Conservation (phyloP, 495 filamentous ascomycete genomes). For the Rhypophila decipiens region DNA sequence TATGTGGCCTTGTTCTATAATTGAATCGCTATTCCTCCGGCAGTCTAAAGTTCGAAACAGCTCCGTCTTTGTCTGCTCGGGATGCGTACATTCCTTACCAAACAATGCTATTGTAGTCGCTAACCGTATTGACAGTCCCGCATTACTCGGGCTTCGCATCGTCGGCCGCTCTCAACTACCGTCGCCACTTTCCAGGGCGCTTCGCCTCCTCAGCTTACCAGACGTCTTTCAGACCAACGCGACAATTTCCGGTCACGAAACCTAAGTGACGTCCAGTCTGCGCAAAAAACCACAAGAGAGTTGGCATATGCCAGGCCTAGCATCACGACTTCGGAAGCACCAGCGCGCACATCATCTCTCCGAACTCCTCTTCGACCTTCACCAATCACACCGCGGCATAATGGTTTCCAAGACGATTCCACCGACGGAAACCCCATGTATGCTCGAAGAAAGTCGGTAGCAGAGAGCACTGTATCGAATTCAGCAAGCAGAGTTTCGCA, state of each 20-base stretch:
- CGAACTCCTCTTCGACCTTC: conserved; percentile 26
- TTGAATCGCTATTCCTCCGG: not conserved
- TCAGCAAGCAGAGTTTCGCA: conserved; percentile 30
- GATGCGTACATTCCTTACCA: too few relatives aligned
- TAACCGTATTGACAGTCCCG: conserved; percentile 28
- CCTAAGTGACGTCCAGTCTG: conserved; percentile 21
- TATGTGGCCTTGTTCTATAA: conserved; percentile 24
- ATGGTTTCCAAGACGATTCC: conserved; percentile 33
- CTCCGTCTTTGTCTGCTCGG: too few relatives aligned
- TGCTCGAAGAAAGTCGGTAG: conserved; percentile 28
- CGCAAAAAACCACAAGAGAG: conserved; percentile 26
- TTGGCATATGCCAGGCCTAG: conserved; percentile 12
- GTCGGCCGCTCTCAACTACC: conserved; percentile 40
- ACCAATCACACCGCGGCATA: conserved; percentile 36
- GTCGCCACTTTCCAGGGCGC: conserved; percentile 30
- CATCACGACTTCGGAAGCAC: conserved; percentile 17
- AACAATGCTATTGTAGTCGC: not conserved
- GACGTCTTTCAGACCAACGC: conserved; percentile 42
- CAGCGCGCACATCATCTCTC: conserved; percentile 11
- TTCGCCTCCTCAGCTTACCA: conserved; percentile 29
- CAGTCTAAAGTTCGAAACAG: not conserved
- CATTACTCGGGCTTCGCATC: conserved; percentile 28
- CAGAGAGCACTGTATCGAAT: conserved; percentile 27
- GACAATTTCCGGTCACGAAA: conserved; percentile 30
- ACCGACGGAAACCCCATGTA: conserved; percentile 40